Conservation (phyloP, 305 asterid genomes). For the Fraxinus nigra region DNA sequence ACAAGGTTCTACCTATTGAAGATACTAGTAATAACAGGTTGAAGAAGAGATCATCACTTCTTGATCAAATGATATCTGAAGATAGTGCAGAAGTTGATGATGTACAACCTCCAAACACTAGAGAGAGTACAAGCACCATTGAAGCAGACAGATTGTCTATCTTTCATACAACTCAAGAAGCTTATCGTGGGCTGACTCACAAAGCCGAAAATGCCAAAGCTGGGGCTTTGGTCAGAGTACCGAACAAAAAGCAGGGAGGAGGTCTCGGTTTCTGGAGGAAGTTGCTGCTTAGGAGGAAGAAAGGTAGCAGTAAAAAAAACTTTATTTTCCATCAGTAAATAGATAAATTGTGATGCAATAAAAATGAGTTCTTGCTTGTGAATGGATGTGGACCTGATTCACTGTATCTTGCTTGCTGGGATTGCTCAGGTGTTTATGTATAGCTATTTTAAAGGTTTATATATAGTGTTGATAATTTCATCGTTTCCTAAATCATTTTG, state of each 20-base stretch:
- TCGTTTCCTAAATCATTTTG: neutral
- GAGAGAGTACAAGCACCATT: slow-evolving; percentile 32
- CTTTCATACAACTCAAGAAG: slow-evolving; percentile 16
- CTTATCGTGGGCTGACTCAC: slow-evolving; percentile 17
- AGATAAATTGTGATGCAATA: slow-evolving; percentile 17
- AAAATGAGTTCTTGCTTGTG: slow-evolving; percentile 21
- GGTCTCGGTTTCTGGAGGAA: slow-evolving; percentile 56
- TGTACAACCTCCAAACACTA: slow-evolving; percentile 33
- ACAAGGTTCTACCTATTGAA: slow-evolving; percentile 33
- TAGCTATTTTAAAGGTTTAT: neutral
- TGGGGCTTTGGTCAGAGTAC: slow-evolving; percentile 53
- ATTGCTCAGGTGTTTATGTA: neutral
- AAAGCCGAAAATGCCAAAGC: slow-evolving; percentile 1
- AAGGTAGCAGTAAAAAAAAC: slow-evolving; percentile 36
- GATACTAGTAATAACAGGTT: slow-evolving; percentile 30
- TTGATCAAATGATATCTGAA: slow-evolving; percentile 64
- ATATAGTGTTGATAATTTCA: neutral
- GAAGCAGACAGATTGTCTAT: slow-evolving; percentile 6
- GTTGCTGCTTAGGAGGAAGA: slow-evolving; percentile 64
- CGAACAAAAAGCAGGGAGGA: slow-evolving; percentile 53
- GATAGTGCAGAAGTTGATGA: slow-evolving; percentile 30
- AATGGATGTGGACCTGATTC: slow-evolving; percentile 4
- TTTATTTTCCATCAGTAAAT: slow-evolving; percentile 41
- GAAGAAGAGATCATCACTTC: slow-evolving; percentile 58
- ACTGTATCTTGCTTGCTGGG: neutral